phyloP scores from a whole-genome alignment of 129 eudicot genomes.

The Saposhnikovia divaricata region DNA sequence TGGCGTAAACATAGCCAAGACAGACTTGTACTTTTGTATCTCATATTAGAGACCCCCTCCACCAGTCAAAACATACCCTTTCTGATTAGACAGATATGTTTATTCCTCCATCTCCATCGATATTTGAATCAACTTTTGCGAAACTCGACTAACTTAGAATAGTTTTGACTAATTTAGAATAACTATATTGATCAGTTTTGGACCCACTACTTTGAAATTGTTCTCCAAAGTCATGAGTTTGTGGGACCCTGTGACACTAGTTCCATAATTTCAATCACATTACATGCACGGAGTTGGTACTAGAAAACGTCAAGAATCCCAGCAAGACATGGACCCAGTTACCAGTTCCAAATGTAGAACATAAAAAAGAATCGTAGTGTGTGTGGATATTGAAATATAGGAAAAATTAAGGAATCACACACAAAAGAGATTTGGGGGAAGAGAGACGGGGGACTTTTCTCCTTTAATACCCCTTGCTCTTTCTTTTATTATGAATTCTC shows the following conservation, averaged over 20 bases:
- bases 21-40: too few relatives aligned
- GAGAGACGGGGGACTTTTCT: constrained; percentile 17
- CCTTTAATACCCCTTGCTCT: constrained; percentile 15
- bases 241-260: constrained; percentile 14
- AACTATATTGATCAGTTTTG: neutral
- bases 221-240: neutral
- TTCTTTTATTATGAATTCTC: constrained; percentile 13
- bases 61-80: too few relatives aligned
- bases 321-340: neutral
- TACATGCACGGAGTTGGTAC: constrained; percentile 2
- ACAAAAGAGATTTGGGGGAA: constrained; percentile 3
- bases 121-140: too few relatives aligned
- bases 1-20: too few relatives aligned
- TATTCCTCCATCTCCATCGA: too few relatives aligned
- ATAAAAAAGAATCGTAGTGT: neutral
- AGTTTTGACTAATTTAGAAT: too few relatives aligned
- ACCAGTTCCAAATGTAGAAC: neutral
- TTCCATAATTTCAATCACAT: constrained; percentile 12
- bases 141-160: too few relatives aligned
- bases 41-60: too few relatives aligned
- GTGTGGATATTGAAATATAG: neutral
- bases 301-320: neutral
- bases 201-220: neutral
- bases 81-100: too few relatives aligned
- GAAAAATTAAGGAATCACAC: neutral